Base-by-base conservation (phyloP, 331 rosid species). In the Acacia pycnantha region DNA sequence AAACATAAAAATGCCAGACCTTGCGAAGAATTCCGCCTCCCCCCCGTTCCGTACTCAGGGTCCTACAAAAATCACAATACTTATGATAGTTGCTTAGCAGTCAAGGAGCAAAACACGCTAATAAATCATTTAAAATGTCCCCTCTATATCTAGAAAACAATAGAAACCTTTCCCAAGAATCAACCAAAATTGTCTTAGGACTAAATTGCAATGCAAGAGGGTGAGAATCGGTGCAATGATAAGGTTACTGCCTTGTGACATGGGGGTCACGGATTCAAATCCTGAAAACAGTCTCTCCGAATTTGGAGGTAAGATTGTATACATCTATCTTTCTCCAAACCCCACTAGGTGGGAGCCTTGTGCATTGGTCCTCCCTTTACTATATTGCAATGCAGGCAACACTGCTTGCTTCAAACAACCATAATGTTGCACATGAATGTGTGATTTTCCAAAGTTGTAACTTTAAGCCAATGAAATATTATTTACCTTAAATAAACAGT, bases 11-110 rank as follows among this genome's bases (percentile, higher is more conserved):
- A 61, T 71, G 81, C 37, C 89, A 43, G 83, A 95, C 99, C 99
- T 95, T 93, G 97, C 74, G 82, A 88, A 82, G 97, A 95, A 88
- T 89, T 94, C 82, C 79, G 94, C 85, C 94, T 87, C 61, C 88
- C 90, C 77, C 93, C 94, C 0, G 94, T 86, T 86, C 91, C 90
- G 87, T 85, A 77, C 82, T 92, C 94, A 53, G 91, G 92, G 83
- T 89, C 99, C 99, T 95, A 84, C 83, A 85, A 58, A 75, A 70
- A 29, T 29, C 70, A 72, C 51, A 62, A 62, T 6, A 27, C 69
- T 27, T 76, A 47, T 22, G 48, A 41, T 59, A 37, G 27, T 31
- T 64, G 3, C 47, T 54, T 24, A 50, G 54, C 48, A 62, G 41
- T 35, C 24, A 27, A 81, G 50, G 41, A 77, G 67, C 12, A 64